Conservation (phyloP, 805 yeast genomes). For the Saccharomycopsis vini region DNA sequence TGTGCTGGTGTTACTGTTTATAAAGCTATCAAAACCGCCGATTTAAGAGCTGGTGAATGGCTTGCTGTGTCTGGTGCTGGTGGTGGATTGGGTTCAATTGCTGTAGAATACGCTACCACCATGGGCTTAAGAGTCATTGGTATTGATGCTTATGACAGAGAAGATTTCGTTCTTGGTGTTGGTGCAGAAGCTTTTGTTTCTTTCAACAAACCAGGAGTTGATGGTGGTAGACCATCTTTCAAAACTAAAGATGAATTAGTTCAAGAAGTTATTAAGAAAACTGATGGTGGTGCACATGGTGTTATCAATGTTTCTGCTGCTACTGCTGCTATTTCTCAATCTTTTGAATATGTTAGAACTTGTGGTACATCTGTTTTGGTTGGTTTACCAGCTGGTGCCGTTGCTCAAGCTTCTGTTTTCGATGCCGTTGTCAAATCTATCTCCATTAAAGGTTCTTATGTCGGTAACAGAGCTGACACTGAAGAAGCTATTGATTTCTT, state of each 20-base stretch:
- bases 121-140: conserved; percentile 69
- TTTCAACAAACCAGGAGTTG: conserved; percentile 46
- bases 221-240: too few relatives aligned
- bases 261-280: conserved; percentile 44
- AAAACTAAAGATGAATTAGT: conserved; percentile 45
- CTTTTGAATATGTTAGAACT: conserved; percentile 52
- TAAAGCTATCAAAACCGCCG: conserved; percentile 80
- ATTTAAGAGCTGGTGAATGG: conserved; percentile 62
- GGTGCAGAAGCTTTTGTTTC: conserved; percentile 63
- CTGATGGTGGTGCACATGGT: conserved; percentile 71
- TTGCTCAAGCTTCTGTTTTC: conserved; percentile 43
- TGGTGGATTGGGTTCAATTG: conserved; percentile 71
- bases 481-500: conserved; percentile 51
- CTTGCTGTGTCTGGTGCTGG: conserved; percentile 73
- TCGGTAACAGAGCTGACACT: conserved; percentile 53
- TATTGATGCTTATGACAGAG: conserved; percentile 57
- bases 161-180: conserved; percentile 39
- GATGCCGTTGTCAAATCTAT: conserved; percentile 46
- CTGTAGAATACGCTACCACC: conserved; percentile 66
- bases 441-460: conserved; percentile 48
- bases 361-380: conserved; percentile 54
- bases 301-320: conserved; percentile 71
- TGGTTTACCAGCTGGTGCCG: conserved; percentile 57
- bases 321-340: conserved; percentile 53
- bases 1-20: conserved; percentile 91